phyloP scores from a whole-genome alignment of 2,329 filamentous ascomycete species.

The Fusarium mexicanum region DNA sequence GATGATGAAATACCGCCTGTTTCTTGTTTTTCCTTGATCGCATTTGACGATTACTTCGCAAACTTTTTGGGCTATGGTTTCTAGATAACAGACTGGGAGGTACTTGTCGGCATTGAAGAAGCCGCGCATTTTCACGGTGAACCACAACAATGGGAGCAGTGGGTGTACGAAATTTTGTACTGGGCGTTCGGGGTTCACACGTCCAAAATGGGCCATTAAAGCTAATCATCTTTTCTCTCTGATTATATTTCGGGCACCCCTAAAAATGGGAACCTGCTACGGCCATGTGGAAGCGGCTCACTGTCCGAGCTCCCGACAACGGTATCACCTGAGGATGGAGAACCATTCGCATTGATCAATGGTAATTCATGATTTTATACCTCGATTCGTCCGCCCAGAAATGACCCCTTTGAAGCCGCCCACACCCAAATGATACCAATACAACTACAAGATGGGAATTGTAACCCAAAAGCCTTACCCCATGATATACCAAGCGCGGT shows the following conservation, averaged over 20 bases:
- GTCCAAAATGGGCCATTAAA: not conserved
- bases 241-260: not conserved
- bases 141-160: not conserved
- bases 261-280: not conserved
- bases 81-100: not conserved
- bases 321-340: not conserved
- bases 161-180: not conserved
- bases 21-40: not conserved
- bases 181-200: constrained; percentile 33
- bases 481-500: constrained; percentile 38
- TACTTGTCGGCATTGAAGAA: constrained; percentile 24
- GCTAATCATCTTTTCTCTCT: not conserved
- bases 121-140: not conserved
- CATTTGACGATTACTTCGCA: not conserved
- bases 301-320: not conserved
- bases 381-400: constrained; percentile 16
- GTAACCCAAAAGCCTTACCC: constrained; percentile 31
- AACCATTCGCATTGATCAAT: not conserved
- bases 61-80: not conserved
- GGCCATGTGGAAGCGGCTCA: not conserved
- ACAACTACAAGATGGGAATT: constrained; percentile 39
- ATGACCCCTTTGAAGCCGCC: constrained; percentile 11
- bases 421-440: constrained; percentile 21
- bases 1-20: constrained; percentile 16
- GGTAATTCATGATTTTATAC: constrained; percentile 31